Percentiles rank a stretch among this genome's conserved stretches.
These are phyloP conservation scores for Comarum palustre DNA, from an alignment of 306 rosid genomes.

Conservation along the genomic window DNA sequence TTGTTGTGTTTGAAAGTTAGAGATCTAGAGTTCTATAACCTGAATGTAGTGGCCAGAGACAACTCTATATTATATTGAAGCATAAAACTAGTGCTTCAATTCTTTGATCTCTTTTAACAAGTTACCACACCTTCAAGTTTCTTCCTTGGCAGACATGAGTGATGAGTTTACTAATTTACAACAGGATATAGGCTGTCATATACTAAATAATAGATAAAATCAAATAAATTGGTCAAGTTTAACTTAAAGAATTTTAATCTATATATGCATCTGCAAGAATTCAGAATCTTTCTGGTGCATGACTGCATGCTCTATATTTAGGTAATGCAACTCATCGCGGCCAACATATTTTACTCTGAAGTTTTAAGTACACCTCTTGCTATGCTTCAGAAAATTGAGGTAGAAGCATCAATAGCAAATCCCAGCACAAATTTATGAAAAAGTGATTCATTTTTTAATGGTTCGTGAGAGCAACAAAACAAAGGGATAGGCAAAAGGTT, in stretches of 20 bases:
- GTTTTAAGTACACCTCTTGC: not conserved
- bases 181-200: not conserved
- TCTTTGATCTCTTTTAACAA: not conserved
- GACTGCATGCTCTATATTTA: not conserved
- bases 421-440: no score
- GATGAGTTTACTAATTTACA: not conserved
- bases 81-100: not conserved
- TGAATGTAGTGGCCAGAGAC: not conserved
- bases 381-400: not conserved
- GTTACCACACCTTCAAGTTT: constrained; percentile 9
- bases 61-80: not conserved
- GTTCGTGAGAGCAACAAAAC: not conserved
- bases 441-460: not conserved
- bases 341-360: not conserved
- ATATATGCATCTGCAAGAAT: not conserved
- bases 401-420: not conserved
- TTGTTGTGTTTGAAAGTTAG: constrained; percentile 29
- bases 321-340: not conserved
- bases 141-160: not conserved
- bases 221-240: not conserved
- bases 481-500: not conserved
- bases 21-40: constrained; percentile 10
- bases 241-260: not conserved
- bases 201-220: not conserved
- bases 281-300: not conserved